Percentiles rank a stretch among this genome's conserved stretches.
phyloP scores from a whole-genome alignment of 2,329 filamentous ascomycete genomes.

The Grosmannia huntii region DNA sequence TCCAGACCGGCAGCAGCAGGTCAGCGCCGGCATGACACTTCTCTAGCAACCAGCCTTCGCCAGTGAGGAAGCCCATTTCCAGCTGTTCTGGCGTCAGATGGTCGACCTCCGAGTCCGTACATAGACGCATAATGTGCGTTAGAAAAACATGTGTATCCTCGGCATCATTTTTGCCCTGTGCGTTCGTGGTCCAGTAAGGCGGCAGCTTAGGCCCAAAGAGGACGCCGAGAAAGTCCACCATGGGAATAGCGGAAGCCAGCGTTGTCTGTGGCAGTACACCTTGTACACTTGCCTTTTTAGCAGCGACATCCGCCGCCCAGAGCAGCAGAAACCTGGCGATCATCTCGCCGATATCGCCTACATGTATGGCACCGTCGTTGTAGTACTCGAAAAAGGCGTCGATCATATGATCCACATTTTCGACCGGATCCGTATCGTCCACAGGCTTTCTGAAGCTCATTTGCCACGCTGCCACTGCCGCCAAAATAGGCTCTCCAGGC shows the following conservation, averaged over 20 bases:
- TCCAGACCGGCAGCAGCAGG: background rate
- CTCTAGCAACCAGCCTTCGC: constrained; percentile 2
- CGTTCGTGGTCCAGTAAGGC: background rate
- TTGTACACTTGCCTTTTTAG: background rate
- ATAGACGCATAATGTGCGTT: constrained; percentile 1
- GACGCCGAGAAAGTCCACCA: background rate
- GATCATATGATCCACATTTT: background rate
- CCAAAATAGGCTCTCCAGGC: constrained; percentile 1
- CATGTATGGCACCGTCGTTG: constrained; percentile 1
- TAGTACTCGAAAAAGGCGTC: background rate
- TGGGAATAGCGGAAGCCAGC: background rate
- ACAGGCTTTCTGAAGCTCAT: background rate
- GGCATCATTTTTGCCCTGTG: background rate
- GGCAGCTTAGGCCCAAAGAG: background rate
- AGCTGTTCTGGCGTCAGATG: background rate
- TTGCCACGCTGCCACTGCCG: background rate
- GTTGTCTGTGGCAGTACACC: background rate
- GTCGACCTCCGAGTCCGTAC: background rate
- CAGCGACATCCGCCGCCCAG: background rate
- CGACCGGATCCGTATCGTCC: background rate
- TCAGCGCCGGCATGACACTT: constrained; percentile 1
- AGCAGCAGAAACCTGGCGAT: background rate
- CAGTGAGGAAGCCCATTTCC: background rate
- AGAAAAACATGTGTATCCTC: background rate
- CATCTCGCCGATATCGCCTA: constrained; percentile 1